Evolutionary conservation across 73 alveolate genomes (phyloP).

Genomic region (Tetrahymena borealis): DNA sequence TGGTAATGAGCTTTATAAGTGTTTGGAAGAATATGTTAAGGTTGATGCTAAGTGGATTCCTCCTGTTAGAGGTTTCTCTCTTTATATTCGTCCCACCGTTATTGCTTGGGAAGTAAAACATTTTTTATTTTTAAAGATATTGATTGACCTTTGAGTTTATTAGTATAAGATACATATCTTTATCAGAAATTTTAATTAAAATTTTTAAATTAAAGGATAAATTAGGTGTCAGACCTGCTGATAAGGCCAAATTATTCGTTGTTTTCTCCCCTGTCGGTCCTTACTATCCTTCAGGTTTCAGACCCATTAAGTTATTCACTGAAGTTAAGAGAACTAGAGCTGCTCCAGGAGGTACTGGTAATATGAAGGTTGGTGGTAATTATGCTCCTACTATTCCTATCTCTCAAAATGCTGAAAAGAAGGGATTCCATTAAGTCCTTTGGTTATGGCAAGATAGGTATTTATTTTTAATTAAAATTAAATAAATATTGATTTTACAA

Average conservation of each 20-base stretch:
- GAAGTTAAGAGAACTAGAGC: constrained; percentile 56
- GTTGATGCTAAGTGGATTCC: constrained; percentile 81
- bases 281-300: constrained; percentile 70
- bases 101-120: constrained; percentile 62
- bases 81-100: constrained; percentile 79
- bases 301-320: constrained; percentile 57
- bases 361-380: constrained; percentile 61
- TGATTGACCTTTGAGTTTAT: background rate
- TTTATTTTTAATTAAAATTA: constrained; percentile 34
- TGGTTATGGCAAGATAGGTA: constrained; percentile 66
- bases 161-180: background rate
- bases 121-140: background rate
- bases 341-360: constrained; percentile 78
- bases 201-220: background rate
- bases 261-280: constrained; percentile 82
- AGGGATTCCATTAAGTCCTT: constrained; percentile 66
- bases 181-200: background rate
- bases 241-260: constrained; percentile 54
- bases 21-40: constrained; percentile 50
- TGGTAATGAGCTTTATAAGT: constrained; percentile 52
- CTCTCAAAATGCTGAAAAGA: constrained; percentile 41
- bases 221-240: constrained; percentile 69
- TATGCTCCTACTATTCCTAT: constrained; percentile 73
- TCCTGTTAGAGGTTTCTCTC: constrained; percentile 54
- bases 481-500: background rate